Evolutionary conservation across 495 filamentous ascomycete genomes (phyloP).

Genomic region (Wilcoxina mikolae): DNA sequence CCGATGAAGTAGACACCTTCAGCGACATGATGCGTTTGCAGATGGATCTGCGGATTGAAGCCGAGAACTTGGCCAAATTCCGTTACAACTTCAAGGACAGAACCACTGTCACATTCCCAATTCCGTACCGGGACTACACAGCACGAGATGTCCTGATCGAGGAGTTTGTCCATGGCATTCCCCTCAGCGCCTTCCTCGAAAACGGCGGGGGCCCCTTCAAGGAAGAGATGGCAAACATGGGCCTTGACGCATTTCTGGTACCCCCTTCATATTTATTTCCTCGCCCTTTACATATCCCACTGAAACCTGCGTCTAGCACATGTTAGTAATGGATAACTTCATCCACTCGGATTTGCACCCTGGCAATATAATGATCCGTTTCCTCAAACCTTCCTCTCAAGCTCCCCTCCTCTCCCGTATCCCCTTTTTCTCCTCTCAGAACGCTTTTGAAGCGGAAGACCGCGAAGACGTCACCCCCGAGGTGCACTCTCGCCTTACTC

Average conservation of each 20-base stretch:
- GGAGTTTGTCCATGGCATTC: conserved; percentile 90
- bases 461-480: conserved; percentile 73
- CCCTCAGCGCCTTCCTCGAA: conserved; percentile 73
- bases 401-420: conserved; percentile 42
- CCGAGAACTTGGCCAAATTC: conserved; percentile 76
- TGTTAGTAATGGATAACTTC: conserved; percentile 97
- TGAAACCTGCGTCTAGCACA: conserved; percentile 39
- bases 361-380: conserved; percentile 99
- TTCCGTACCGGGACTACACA: conserved; percentile 78
- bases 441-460: conserved; percentile 36
- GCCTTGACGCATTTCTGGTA: conserved; percentile 81
- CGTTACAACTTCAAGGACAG: conserved; percentile 79
- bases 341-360: conserved; percentile 97
- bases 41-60: conserved; percentile 87
- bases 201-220: conserved; percentile 88
- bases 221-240: conserved; percentile 85
- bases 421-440: conserved; percentile 22
- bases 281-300: not conserved
- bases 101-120: conserved; percentile 89
- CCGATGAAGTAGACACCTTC: conserved; percentile 86
- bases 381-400: conserved; percentile 64
- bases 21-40: conserved; percentile 98
- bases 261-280: conserved; percentile 10
- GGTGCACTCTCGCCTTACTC: conserved; percentile 55
- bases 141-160: conserved; percentile 87